phyloP scores from a whole-genome alignment of 805 yeast species.

The Kodamaea sagamina region DNA sequence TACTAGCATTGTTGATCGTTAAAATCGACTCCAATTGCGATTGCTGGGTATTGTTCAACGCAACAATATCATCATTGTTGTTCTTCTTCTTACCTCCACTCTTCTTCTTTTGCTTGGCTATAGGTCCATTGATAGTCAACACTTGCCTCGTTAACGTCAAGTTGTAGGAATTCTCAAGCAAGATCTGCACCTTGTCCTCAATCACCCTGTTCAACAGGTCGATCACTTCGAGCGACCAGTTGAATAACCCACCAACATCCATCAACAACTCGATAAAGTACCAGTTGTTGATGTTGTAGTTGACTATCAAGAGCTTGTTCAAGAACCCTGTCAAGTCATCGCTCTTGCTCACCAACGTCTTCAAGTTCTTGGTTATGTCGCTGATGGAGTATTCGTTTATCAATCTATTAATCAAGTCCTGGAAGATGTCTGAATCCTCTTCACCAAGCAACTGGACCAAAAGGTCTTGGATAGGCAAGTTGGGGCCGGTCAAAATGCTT shows the following conservation, averaged over 20 bases:
- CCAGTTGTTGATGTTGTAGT: constrained; percentile 56
- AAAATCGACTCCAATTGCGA: constrained; percentile 37
- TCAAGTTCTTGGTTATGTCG: constrained; percentile 54
- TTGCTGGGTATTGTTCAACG: constrained; percentile 20
- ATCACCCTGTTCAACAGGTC: constrained; percentile 47
- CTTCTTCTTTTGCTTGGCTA: constrained; percentile 23
- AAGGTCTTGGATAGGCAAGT: constrained; percentile 63
- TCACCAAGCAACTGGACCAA: constrained; percentile 54
- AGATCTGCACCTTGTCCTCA: constrained; percentile 46
- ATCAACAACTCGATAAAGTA: constrained; percentile 63
- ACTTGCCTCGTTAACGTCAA: constrained; percentile 51
- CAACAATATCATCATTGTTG: constrained; percentile 28
- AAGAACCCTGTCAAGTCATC: constrained; percentile 39
- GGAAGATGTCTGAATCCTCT: constrained; percentile 49
- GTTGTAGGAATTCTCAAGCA: constrained; percentile 44
- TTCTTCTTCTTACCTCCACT: constrained; percentile 24
- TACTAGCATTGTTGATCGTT: constrained; percentile 31
- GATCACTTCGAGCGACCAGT: constrained; percentile 57
- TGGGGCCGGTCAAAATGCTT: constrained; percentile 78
- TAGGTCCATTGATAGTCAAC: constrained; percentile 28
- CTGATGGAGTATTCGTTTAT: constrained; percentile 63
- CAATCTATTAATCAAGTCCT: constrained; percentile 67
- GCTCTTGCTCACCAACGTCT: constrained; percentile 32
- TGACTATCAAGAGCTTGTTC: constrained; percentile 33
- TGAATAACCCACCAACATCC: constrained; percentile 73